Conservation (phyloP, 805 yeast genomes). For the Sungouiozyma ichnusensis region DNA sequence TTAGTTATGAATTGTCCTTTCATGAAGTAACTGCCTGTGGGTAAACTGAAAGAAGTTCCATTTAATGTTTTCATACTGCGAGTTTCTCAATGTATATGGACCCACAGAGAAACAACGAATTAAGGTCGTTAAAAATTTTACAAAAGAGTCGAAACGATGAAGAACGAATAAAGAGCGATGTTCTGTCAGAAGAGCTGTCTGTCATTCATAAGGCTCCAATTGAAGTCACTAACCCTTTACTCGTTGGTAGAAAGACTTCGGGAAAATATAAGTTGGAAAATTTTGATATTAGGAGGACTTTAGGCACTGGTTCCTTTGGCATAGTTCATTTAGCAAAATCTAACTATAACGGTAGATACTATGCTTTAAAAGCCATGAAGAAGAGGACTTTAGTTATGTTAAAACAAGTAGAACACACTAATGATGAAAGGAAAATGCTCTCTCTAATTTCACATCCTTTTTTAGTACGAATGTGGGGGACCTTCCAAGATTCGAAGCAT, state of each 20-base stretch:
- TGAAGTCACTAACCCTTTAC: neutral
- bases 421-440: slow-evolving; percentile 85
- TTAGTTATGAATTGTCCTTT: too few species aligned
- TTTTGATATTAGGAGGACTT: slow-evolving; percentile 74
- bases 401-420: slow-evolving; percentile 94
- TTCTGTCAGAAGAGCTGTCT: neutral
- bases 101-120: slow-evolving; percentile 16
- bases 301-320: slow-evolving; percentile 95
- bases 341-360: slow-evolving; percentile 81
- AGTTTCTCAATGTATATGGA: slow-evolving; percentile 14
- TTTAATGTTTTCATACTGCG: neutral
- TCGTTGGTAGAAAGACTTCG: slow-evolving; percentile 17
- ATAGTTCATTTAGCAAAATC: slow-evolving; percentile 83
- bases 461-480: slow-evolving; percentile 91
- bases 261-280: slow-evolving; percentile 78
- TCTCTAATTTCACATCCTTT: slow-evolving; percentile 84
- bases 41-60: too few species aligned
- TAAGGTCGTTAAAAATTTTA: slow-evolving; percentile 9
- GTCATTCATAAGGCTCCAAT: neutral
- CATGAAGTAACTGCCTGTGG: too few species aligned
- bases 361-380: slow-evolving; percentile 85
- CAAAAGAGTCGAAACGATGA: slow-evolving; percentile 3
- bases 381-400: slow-evolving; percentile 81
- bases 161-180: neutral
- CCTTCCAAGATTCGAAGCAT: slow-evolving; percentile 78